Percentiles rank a stretch among this genome's conserved stretches.
These are phyloP conservation scores for Uronychia setigera DNA, from an alignment of 73 alveolate species.

Conservation along the genomic window DNA sequence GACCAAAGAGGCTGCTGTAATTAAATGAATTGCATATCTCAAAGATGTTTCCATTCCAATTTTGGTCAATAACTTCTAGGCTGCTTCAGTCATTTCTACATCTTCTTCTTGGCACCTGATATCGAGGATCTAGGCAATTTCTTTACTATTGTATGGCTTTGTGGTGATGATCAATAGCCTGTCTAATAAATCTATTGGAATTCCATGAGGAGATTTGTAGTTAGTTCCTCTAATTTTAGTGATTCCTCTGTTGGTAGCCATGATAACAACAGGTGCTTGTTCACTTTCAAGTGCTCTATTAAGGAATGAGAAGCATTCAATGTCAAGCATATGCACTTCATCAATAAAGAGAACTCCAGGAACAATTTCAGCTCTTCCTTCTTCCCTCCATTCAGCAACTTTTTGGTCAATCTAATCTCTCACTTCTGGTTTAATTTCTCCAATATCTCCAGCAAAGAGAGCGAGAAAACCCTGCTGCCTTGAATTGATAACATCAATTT, in stretches of 20 bases:
- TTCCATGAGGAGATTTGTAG: slow-evolving; percentile 95
- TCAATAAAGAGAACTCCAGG: slow-evolving; percentile 98
- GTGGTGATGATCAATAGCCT: slow-evolving; percentile 96
- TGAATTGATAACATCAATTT: slow-evolving; percentile 97
- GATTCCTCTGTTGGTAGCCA: slow-evolving; percentile 99
- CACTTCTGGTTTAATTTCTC: slow-evolving; percentile 95
- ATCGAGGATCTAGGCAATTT: slow-evolving; percentile 88
- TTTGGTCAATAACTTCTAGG: slow-evolving; percentile 85
- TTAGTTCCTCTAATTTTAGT: slow-evolving; percentile 97
- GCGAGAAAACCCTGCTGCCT: slow-evolving; percentile 97
- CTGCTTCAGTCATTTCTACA: slow-evolving; percentile 96
- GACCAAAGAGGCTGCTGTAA: slow-evolving; percentile 87
- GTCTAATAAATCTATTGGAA: slow-evolving; percentile 96
- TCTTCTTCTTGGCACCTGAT: slow-evolving; percentile 97
- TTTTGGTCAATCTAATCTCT: slow-evolving; percentile 97
- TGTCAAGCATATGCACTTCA: slow-evolving; percentile 99
- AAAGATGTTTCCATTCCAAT: slow-evolving; percentile 95
- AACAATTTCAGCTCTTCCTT: slow-evolving; percentile 98
- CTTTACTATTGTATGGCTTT: slow-evolving; percentile 87
- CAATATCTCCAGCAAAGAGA: slow-evolving; percentile 98
- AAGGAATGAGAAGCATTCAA: slow-evolving; percentile 98
- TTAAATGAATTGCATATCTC: slow-evolving; percentile 92
- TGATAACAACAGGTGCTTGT: slow-evolving; percentile 97
- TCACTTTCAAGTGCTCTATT: slow-evolving; percentile 97
- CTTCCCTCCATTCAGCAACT: slow-evolving; percentile 99